These are phyloP conservation scores for Emmonsiellopsis sp. DNA, from an alignment of 2,329 filamentous ascomycete genomes.

Conservation along the genomic window DNA sequence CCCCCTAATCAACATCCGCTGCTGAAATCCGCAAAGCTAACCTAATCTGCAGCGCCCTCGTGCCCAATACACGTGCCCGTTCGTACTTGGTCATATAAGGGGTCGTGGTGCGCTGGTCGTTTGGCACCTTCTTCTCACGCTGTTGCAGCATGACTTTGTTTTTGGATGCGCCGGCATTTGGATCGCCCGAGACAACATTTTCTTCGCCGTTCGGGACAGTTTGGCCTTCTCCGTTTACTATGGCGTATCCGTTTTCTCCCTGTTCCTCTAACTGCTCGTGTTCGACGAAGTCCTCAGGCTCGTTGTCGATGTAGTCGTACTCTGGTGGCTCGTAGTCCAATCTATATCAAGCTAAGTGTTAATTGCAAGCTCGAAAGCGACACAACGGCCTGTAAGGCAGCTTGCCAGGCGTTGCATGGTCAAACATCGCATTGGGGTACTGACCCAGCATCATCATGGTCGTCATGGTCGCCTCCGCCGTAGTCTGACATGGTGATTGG, in stretches of 20 bases:
- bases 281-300: slow-evolving; percentile 48
- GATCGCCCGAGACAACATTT: slow-evolving; percentile 41
- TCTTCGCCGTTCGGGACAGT: slow-evolving; percentile 31
- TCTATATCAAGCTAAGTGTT: slow-evolving; percentile 12
- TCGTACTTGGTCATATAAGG: slow-evolving; percentile 99
- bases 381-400: neutral
- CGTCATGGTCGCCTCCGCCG: slow-evolving; percentile 57
- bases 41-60: slow-evolving; percentile 92
- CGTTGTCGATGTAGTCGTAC: slow-evolving; percentile 58
- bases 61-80: slow-evolving; percentile 83
- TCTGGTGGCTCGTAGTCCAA: slow-evolving; percentile 50
- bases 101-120: slow-evolving; percentile 80
- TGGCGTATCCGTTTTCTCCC: slow-evolving; percentile 43
- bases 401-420: neutral
- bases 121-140: slow-evolving; percentile 78
- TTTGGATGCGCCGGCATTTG: slow-evolving; percentile 31
- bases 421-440: slow-evolving; percentile 15
- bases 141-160: slow-evolving; percentile 49
- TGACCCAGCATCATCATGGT: slow-evolving; percentile 50
- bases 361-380: neutral
- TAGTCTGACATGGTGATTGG: slow-evolving; percentile 58
- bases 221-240: slow-evolving; percentile 45
- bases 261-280: slow-evolving; percentile 46
- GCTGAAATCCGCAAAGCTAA: slow-evolving; percentile 32
- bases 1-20: neutral